Evolutionary conservation across 768 basidiomycete genomes (phyloP), one percentile per base, ranked within the genome.

Genomic region (Antrodiella citrinella): DNA sequence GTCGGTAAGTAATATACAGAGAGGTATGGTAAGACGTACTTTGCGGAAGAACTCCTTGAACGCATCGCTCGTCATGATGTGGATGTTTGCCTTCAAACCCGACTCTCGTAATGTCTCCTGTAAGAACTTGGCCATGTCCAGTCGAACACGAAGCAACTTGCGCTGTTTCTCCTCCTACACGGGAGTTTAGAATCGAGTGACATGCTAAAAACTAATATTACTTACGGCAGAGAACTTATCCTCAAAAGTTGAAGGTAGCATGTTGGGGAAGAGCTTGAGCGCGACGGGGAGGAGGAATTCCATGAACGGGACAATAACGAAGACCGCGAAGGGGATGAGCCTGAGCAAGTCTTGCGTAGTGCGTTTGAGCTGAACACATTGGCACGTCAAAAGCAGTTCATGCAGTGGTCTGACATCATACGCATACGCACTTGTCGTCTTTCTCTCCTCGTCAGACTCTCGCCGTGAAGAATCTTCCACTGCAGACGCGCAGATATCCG

Each of bases 11-110:
- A 40, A 7, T 4, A 43, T n/a, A n/a, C n/a, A n/a, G n/a, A n/a
- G 30, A 35, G 7, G 30, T 35, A 35, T 4, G 41, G 26, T 15
- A 15, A 41, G 21, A 30, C 69, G 25, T 47, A 91, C 92, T 72
- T 98, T 98, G 63, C 91, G 82, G 84, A 99, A 99, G 72, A 99
- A 99, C 67, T 95, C 92, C 65, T 97, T 97, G 80, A 99, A 99
- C 38, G 92, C 90, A 49, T 96, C 94, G 39, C 80, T 86, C 54
- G 91, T 88, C 51, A 97, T 82, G 51, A 99, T 96, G 63, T 95
- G 92, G 18, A 86, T 82, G 53, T 90, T 91, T 7, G 91, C 91
- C 65, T 90, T 93, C 52, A 97, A 74, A 35, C 91, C 92, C 1
- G 88, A 91, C 70, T 97, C 96, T 35, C 91, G 82, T 42, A 99